These are phyloP conservation scores for Aspergillus quadricinctus DNA, from an alignment of 2,329 filamentous ascomycete genomes.

Conservation along the genomic window DNA sequence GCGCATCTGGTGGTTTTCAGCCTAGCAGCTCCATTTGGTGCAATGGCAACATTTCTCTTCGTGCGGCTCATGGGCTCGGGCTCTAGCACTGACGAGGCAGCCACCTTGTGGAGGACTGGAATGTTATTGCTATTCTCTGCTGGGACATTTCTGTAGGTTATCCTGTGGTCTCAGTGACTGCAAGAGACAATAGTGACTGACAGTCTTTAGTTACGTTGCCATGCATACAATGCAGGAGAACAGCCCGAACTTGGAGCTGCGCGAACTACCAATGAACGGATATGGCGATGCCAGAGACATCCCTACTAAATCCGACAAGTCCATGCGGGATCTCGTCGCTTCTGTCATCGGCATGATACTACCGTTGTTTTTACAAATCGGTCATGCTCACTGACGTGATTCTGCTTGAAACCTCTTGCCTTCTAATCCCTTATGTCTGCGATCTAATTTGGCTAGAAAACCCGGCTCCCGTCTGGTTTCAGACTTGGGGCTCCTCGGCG, in stretches of 20 bases:
- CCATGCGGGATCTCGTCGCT: conserved; percentile 42
- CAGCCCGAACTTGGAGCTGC: conserved; percentile 27
- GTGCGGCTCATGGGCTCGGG: conserved; percentile 64
- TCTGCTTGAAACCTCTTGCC: not conserved
- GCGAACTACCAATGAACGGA: conserved; percentile 37
- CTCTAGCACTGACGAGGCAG: conserved; percentile 49
- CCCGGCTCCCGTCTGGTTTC: not conserved
- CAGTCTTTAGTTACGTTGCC: conserved; percentile 70
- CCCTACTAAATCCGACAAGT: conserved; percentile 32
- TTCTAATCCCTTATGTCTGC: not conserved
- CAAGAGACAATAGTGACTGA: conserved; percentile 10
- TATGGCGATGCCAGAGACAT: conserved; percentile 39
- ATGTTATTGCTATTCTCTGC: conserved; percentile 92
- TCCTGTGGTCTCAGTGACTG: not conserved
- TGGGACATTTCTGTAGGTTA: conserved; percentile 84
- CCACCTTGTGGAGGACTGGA: conserved; percentile 81
- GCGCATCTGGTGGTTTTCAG: conserved; percentile 88
- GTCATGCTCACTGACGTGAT: conserved; percentile 40
- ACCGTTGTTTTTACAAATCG: conserved; percentile 45
- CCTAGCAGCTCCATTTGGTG: conserved; percentile 81
- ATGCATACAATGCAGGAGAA: conserved; percentile 96
- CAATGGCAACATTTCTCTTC: conserved; percentile 74
- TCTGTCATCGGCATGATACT: conserved; percentile 47
- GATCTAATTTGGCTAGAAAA: not conserved
- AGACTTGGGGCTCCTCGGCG: not conserved